phyloP scores from a whole-genome alignment of 2,329 filamentous ascomycete species.

The Paecilomyces variotii region DNA sequence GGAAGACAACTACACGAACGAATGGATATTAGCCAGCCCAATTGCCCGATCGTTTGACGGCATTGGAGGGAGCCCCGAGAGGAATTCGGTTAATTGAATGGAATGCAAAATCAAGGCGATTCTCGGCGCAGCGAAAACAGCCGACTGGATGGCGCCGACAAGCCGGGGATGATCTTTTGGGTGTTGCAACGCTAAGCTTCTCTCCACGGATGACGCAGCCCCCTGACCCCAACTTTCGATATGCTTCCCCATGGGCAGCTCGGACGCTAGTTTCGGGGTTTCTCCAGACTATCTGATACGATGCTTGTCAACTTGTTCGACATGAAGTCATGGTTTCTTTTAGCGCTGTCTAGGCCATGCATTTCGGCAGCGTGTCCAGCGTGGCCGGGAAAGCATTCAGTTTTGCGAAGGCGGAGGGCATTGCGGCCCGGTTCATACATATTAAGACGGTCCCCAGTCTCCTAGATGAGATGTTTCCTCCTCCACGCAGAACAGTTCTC shows the following conservation, averaged over 20 bases:
- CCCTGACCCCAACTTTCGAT: constrained; percentile 4
- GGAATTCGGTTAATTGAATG: background rate
- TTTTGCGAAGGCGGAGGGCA: background rate
- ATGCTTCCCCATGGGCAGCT: constrained; percentile 9
- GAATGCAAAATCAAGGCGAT: background rate
- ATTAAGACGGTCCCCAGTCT: background rate
- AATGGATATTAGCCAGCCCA: background rate
- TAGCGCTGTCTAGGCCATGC: background rate
- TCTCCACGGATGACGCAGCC: constrained; percentile 11
- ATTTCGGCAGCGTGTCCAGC: background rate
- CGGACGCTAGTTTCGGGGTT: constrained; percentile 12
- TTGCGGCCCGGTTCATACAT: background rate
- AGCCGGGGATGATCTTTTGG: background rate
- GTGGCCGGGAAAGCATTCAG: background rate
- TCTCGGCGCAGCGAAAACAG: background rate
- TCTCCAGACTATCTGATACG: constrained; percentile 11
- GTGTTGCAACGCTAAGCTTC: background rate
- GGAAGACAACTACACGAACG: background rate
- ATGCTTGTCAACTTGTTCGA: background rate
- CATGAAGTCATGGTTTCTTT: background rate
- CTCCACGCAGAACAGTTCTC: background rate
- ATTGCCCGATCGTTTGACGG: background rate
- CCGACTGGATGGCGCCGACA: background rate
- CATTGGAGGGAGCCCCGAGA: background rate
- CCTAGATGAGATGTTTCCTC: background rate